These are phyloP conservation scores for Usnea hakonensis DNA, from an alignment of 495 filamentous ascomycete genomes.

Conservation along the genomic window DNA sequence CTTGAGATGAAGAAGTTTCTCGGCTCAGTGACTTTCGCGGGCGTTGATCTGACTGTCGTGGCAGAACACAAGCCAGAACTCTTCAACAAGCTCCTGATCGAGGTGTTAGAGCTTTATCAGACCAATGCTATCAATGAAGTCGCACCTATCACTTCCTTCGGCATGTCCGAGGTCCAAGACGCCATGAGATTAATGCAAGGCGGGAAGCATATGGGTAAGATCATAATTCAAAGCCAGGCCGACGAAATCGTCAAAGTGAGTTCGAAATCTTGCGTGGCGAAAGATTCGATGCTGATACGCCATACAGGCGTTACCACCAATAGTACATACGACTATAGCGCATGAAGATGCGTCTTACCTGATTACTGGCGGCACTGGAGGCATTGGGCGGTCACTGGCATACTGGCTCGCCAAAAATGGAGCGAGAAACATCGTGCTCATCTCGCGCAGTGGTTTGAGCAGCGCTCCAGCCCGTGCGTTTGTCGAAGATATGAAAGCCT, in stretches of 20 bases:
- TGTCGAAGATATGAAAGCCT: constrained; percentile 8
- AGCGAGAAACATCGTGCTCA: constrained; percentile 31
- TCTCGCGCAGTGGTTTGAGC: constrained; percentile 25
- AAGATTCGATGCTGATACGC: constrained; percentile 15
- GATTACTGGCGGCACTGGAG: constrained; percentile 38
- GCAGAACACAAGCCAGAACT: constrained; percentile 34
- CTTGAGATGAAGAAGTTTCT: constrained; percentile 38
- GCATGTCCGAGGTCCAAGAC: constrained; percentile 36
- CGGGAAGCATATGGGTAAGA: constrained; percentile 44
- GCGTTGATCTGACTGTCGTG: constrained; percentile 37
- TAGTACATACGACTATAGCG: constrained; percentile 4
- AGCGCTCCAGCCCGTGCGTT: constrained; percentile 16
- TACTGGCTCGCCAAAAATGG: constrained; percentile 33
- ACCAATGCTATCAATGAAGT: constrained; percentile 16
- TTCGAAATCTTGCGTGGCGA: background rate
- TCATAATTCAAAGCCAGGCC: constrained; percentile 33
- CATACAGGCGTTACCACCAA: constrained; percentile 21
- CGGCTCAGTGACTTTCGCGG: constrained; percentile 35
- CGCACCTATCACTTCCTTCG: constrained; percentile 31
- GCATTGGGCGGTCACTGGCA: constrained; percentile 35
- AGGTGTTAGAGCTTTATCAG: constrained; percentile 31
- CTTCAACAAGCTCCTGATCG: constrained; percentile 32
- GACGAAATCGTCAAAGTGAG: constrained; percentile 30
- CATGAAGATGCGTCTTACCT: constrained; percentile 31
- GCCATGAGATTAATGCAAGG: constrained; percentile 42